Conservation (phyloP, 2,329 filamentous ascomycete species). For the Verticillium alfalfae region DNA sequence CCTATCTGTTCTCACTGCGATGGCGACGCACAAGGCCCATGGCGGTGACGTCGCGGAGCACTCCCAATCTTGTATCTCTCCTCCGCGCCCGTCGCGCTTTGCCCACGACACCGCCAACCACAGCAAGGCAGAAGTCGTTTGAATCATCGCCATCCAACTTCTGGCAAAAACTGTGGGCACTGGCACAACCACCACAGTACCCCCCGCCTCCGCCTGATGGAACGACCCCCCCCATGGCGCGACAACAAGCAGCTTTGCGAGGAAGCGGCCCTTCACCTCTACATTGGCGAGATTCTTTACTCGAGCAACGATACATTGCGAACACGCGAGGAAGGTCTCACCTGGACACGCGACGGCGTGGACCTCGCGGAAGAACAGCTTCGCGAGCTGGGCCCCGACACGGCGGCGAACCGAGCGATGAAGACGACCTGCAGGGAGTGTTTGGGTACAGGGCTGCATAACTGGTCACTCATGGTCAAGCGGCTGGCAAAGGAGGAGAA, state of each 20-base stretch:
- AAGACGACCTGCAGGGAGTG: conserved; percentile 68
- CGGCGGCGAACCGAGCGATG: not conserved
- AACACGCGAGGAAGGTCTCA: conserved; percentile 63
- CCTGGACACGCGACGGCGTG: conserved; percentile 87
- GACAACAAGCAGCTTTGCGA: conserved; percentile 66
- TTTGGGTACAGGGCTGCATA: conserved; percentile 67
- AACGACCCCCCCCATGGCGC: conserved; percentile 58
- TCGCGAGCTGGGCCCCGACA: conserved; percentile 29
- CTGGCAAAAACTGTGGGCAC: conserved; percentile 10
- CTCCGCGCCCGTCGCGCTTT: conserved; percentile 70
- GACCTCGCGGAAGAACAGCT: conserved; percentile 70
- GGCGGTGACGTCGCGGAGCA: conserved; percentile 61
- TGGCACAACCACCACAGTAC: conserved; percentile 51
- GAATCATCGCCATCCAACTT: not conserved
- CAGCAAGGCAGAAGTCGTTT: not conserved
- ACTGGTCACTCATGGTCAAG: conserved; percentile 79
- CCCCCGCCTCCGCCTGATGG: conserved; percentile 68
- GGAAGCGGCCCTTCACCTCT: conserved; percentile 79
- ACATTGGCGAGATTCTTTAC: conserved; percentile 92
- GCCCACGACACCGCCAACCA: conserved; percentile 26
- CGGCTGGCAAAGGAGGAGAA: conserved; percentile 52
- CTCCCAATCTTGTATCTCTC: conserved; percentile 78
- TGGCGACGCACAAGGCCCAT: conserved; percentile 73
- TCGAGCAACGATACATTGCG: conserved; percentile 46
- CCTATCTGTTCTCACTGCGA: conserved; percentile 66